These are phyloP conservation scores for Zymoseptoria passerinii DNA, from an alignment of 2,329 filamentous ascomycete species.

Conservation along the genomic window DNA sequence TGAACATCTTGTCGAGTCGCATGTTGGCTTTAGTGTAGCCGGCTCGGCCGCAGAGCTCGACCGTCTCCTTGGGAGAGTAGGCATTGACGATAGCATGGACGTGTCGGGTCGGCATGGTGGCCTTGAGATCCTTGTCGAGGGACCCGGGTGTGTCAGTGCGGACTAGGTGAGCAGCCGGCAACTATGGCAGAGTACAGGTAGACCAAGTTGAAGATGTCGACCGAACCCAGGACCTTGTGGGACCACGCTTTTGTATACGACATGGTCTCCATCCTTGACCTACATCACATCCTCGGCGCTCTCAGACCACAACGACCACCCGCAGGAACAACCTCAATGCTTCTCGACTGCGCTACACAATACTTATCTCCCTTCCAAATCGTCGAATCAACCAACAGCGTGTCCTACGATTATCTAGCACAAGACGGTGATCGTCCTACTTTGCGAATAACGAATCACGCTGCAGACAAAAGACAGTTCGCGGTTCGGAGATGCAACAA, in stretches of 20 bases:
- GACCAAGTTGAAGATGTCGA: too few species aligned
- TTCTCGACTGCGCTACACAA: neutral
- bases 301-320: neutral
- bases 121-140: too few species aligned
- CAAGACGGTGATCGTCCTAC: neutral
- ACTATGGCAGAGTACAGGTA: too few species aligned
- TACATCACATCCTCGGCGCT: neutral
- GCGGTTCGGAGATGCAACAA: neutral
- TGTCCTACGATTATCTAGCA: neutral
- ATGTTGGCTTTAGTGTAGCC: slow-evolving; percentile 46
- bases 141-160: too few species aligned
- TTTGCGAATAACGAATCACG: neutral
- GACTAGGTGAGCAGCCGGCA: too few species aligned
- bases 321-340: neutral
- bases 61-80: slow-evolving; percentile 33
- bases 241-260: neutral
- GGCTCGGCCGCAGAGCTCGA: slow-evolving; percentile 43
- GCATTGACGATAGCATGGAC: slow-evolving; percentile 7
- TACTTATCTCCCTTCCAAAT: neutral
- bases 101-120: neutral
- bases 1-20: slow-evolving; percentile 46
- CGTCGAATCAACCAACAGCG: neutral
- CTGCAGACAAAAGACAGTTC: neutral
- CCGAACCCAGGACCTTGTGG: neutral
- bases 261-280: neutral